A percentile compares a stretch with the other conserved stretches of the same genome.
These are phyloP conservation scores for Ruellia speciosa DNA, from an alignment of 305 asterid genomes.

Conservation along the genomic window DNA sequence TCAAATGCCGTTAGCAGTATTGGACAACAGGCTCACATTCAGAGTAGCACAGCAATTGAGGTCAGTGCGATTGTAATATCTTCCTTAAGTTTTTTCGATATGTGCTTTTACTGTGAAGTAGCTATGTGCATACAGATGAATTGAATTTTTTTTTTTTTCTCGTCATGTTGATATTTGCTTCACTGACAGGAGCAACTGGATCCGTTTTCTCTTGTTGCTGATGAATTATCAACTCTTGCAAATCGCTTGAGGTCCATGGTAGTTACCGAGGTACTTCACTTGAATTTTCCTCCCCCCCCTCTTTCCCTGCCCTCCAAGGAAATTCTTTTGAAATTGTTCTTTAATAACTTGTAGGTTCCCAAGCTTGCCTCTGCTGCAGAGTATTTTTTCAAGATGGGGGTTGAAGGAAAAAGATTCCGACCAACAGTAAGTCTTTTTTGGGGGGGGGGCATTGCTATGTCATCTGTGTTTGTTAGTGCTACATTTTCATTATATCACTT, in stretches of 20 bases:
- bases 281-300: conserved; percentile 14
- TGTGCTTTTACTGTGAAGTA: not conserved
- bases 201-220: conserved; percentile 95
- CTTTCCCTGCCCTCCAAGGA: conserved; percentile 4
- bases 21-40: conserved; percentile 49
- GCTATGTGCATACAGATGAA: not conserved
- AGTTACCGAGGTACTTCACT: conserved; percentile 71
- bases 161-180: conserved; percentile 6
- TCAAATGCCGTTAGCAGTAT: conserved; percentile 52
- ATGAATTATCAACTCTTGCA: conserved; percentile 73
- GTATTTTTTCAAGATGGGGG: conserved; percentile 83
- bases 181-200: conserved; percentile 65
- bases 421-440: conserved; percentile 65
- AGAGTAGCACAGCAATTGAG: conserved; percentile 43
- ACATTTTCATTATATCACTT: not conserved
- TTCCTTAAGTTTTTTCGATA: not conserved
- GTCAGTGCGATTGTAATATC: conserved; percentile 29
- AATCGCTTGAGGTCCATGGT: conserved; percentile 91
- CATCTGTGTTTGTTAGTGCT: not conserved
- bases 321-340: not conserved
- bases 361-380: conserved; percentile 97
- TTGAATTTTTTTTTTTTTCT: too few relatives aligned
- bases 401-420: conserved; percentile 91
- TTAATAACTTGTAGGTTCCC: conserved; percentile 57
- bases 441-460: too few relatives aligned